Percentiles rank a stretch among this genome's conserved stretches.
phyloP scores from a whole-genome alignment of 1,139 yeast genomes.

The Geotrichum klebahnii region DNA sequence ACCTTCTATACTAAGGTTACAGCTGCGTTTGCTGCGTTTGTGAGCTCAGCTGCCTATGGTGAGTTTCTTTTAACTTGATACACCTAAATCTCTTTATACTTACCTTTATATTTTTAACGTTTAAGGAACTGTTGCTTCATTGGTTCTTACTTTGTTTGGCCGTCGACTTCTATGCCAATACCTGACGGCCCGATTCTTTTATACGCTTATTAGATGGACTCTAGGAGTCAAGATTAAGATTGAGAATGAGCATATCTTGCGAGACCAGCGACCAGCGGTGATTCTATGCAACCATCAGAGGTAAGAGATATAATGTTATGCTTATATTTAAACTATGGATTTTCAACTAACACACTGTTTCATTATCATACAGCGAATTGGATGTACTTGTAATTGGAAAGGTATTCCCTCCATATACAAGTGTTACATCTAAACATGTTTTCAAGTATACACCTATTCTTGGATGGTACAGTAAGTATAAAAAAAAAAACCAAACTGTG shows the following conservation, averaged over 20 bases:
- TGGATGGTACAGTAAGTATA: slow-evolving; percentile 72
- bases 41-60: slow-evolving; percentile 21
- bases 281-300: slow-evolving; percentile 12
- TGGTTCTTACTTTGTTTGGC: slow-evolving; percentile 12
- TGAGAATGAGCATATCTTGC: slow-evolving; percentile 9
- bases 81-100: too few species aligned
- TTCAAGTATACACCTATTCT: slow-evolving; percentile 83
- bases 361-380: slow-evolving; percentile 46
- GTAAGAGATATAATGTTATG: too few species aligned
- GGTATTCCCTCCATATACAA: slow-evolving; percentile 81
- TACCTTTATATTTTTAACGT: background rate
- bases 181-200: slow-evolving; percentile 18
- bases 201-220: slow-evolving; percentile 7
- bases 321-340: too few species aligned
- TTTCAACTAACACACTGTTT: background rate
- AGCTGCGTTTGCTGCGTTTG: slow-evolving; percentile 9
- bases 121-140: slow-evolving; percentile 13
- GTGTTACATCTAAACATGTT: slow-evolving; percentile 87
- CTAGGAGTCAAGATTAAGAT: slow-evolving; percentile 14
- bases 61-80: too few species aligned
- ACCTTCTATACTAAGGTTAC: slow-evolving; percentile 16
- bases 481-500: too few species aligned
- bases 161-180: slow-evolving; percentile 20
- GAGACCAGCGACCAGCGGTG: slow-evolving; percentile 1
- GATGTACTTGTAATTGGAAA: slow-evolving; percentile 78